Percentiles rank a stretch among this genome's conserved stretches.
These are phyloP conservation scores for Sphaerulina musiva DNA, from an alignment of 2,329 filamentous ascomycete genomes.

Conservation along the genomic window DNA sequence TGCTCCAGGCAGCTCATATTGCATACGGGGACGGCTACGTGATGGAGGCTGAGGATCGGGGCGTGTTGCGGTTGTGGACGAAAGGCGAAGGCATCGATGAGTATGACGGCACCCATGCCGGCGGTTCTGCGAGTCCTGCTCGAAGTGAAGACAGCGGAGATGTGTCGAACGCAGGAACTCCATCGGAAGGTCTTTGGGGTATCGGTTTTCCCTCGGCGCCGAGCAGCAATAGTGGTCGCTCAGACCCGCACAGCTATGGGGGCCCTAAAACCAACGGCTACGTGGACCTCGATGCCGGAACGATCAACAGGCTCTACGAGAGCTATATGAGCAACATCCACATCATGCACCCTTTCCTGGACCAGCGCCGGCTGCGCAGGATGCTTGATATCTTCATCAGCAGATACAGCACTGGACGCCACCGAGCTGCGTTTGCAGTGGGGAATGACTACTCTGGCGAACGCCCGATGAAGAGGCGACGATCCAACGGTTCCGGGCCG, in stretches of 20 bases:
- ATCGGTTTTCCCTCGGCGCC: conserved; percentile 36
- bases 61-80: conserved; percentile 34
- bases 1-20: conserved; percentile 28
- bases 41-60: conserved; percentile 35
- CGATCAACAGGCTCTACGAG: conserved; percentile 45
- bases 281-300: conserved; percentile 48
- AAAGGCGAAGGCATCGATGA: conserved; percentile 37
- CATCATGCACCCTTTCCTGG: conserved; percentile 58
- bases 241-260: conserved; percentile 36
- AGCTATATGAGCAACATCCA: conserved; percentile 57
- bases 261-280: conserved; percentile 49
- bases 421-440: conserved; percentile 27
- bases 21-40: conserved; percentile 33
- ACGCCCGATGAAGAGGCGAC: conserved; percentile 29
- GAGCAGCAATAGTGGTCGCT: conserved; percentile 28
- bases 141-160: conserved; percentile 35
- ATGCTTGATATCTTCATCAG: conserved; percentile 49
- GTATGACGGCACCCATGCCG: conserved; percentile 30
- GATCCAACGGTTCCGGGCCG: conserved; percentile 27
- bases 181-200: conserved; percentile 50
- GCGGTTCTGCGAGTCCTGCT: conserved; percentile 37
- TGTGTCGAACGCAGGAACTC: conserved; percentile 32
- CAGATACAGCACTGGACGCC: conserved; percentile 38
- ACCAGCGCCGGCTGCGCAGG: conserved; percentile 46
- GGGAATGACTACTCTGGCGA: conserved; percentile 22